These are phyloP conservation scores for Neurospora sp. DNA, from an alignment of 495 filamentous ascomycete genomes.

Conservation along the genomic window DNA sequence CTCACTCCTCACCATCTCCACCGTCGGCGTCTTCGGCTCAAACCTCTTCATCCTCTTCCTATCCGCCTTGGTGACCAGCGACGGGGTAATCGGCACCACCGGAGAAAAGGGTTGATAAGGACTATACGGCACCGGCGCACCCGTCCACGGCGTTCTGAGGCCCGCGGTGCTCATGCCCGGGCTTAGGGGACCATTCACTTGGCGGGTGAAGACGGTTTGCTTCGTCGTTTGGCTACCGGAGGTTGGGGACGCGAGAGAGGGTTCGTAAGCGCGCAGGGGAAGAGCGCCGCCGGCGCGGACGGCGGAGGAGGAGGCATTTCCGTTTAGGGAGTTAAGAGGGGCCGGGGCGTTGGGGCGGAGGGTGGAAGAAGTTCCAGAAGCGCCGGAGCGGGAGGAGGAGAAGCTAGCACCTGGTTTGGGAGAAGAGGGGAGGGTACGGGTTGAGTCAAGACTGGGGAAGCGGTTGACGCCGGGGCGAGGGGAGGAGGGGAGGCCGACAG, in stretches of 20 bases:
- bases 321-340: not conserved
- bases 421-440: constrained; percentile 26
- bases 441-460: constrained; percentile 32
- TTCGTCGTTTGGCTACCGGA: constrained; percentile 46
- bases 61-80: constrained; percentile 64
- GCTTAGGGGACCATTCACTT: constrained; percentile 33
- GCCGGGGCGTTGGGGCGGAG: constrained; percentile 19
- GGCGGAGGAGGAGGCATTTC: constrained; percentile 14
- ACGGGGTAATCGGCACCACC: constrained; percentile 74
- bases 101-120: constrained; percentile 91
- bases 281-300: constrained; percentile 41
- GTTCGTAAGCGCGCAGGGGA: constrained; percentile 54
- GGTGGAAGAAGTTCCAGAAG: constrained; percentile 1
- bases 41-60: constrained; percentile 55
- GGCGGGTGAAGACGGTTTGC: constrained; percentile 68
- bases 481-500: constrained; percentile 35
- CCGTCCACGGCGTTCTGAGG: constrained; percentile 57
- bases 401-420: constrained; percentile 28
- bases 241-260: constrained; percentile 29
- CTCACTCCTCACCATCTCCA: constrained; percentile 42
- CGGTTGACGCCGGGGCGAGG: constrained; percentile 36
- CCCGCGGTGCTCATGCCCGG: constrained; percentile 25
- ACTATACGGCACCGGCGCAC: constrained; percentile 69
- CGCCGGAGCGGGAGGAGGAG: not conserved
- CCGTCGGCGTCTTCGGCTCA: constrained; percentile 44